These are phyloP conservation scores for Trichoderma virens DNA, from an alignment of 495 filamentous ascomycete genomes.

Conservation along the genomic window DNA sequence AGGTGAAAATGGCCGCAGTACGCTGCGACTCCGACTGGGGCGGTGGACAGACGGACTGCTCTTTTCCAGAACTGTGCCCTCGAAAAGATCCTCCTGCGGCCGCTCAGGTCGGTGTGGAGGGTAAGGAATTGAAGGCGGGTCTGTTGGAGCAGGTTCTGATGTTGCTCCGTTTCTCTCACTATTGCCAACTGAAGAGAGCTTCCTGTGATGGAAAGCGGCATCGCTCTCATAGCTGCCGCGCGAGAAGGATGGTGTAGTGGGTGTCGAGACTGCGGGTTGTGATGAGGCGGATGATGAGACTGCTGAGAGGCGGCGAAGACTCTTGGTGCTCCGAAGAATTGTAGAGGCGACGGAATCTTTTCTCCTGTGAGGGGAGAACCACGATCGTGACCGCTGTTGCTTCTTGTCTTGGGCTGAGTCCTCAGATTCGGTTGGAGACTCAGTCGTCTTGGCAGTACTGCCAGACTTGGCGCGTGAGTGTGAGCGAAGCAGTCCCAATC, in stretches of 20 bases:
- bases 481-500: not conserved
- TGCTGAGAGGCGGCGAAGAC: not conserved
- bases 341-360: not conserved
- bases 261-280: not conserved
- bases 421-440: not conserved
- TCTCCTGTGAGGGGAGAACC: not conserved
- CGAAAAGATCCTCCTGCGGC: not conserved
- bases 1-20: not conserved
- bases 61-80: not conserved
- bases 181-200: not conserved
- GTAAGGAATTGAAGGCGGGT: conserved; percentile 2
- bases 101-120: not conserved
- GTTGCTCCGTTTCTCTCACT: not conserved
- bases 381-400: not conserved
- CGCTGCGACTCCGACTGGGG: conserved; percentile 1
- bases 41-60: not conserved
- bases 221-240: conserved; percentile 4
- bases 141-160: not conserved
- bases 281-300: not conserved
- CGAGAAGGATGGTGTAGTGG: not conserved
- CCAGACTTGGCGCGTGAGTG: not conserved
- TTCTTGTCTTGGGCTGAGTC: not conserved
- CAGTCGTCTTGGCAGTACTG: not conserved
- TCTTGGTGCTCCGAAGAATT: not conserved
- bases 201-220: not conserved